phyloP scores from a whole-genome alignment of 106 monocot species.

The Xerophyta viscosa region DNA sequence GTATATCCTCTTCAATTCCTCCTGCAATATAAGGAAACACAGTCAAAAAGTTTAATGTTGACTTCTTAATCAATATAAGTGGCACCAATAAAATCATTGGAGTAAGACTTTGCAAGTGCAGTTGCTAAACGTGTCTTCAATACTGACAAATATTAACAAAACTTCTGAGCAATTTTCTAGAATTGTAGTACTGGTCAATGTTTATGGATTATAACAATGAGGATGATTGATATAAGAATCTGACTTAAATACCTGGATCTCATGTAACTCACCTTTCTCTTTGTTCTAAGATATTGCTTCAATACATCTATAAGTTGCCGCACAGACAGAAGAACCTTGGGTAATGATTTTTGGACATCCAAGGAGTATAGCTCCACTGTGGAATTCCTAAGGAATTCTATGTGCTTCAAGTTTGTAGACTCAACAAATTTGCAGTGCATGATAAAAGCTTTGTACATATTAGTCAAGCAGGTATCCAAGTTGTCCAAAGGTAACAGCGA shows the following conservation, averaged over 20 bases:
- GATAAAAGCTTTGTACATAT: slow-evolving; percentile 48
- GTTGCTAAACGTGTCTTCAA: no score
- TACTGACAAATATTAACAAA: no score
- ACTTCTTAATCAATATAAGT: no score
- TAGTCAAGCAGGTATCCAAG: slow-evolving; percentile 42
- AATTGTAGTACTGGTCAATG: no score
- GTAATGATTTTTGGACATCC: slow-evolving; percentile 51
- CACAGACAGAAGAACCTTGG: slow-evolving; percentile 34
- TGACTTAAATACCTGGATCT: background rate
- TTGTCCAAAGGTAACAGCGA: slow-evolving; percentile 27
- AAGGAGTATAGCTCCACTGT: slow-evolving; percentile 64
- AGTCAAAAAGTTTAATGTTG: no score
- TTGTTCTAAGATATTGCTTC: slow-evolving; percentile 40
- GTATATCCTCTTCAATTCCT: slow-evolving; percentile 58
- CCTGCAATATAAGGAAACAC: slow-evolving; percentile 42
- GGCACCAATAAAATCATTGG: no score
- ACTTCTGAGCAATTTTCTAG: no score
- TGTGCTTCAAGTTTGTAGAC: slow-evolving; percentile 34
- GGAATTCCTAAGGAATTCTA: slow-evolving; percentile 43
- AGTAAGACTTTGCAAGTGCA: no score
- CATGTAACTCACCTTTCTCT: slow-evolving; percentile 50
- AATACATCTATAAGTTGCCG: slow-evolving; percentile 49
- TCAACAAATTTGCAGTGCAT: slow-evolving; percentile 63
- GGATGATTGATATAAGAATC: background rate
- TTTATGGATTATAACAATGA: no score